Percentiles rank a stretch among this genome's conserved stretches.
phyloP scores from a whole-genome alignment of 768 basidiomycete species.

The Dentipellis sp. region DNA sequence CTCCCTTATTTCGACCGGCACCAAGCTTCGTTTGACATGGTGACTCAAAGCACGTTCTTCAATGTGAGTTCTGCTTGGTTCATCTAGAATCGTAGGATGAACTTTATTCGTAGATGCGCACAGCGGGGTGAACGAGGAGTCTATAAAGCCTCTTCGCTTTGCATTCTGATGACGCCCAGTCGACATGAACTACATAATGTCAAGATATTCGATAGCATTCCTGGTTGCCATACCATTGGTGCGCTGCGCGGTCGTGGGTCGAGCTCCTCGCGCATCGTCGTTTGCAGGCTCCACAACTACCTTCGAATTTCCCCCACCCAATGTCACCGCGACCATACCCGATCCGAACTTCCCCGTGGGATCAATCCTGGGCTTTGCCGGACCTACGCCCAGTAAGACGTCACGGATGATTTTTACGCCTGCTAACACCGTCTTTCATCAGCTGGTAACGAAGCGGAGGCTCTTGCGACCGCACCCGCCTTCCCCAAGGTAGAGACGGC shows the following conservation, averaged over 20 bases:
- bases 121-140: not conserved
- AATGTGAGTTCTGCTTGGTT: not conserved
- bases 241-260: not conserved
- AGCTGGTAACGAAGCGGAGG: conserved; percentile 19
- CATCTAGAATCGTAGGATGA: too few relatives aligned
- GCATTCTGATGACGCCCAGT: not conserved
- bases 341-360: conserved; percentile 31
- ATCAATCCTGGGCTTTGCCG: conserved; percentile 33
- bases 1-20: too few relatives aligned
- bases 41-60: not conserved
- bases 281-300: conserved; percentile 34
- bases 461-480: conserved; percentile 24
- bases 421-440: not conserved
- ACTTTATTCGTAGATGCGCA: too few relatives aligned
- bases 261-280: conserved; percentile 16
- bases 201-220: not conserved
- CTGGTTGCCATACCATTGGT: not conserved
- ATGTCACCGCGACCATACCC: conserved; percentile 23
- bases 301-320: conserved; percentile 31
- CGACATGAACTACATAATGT: too few relatives aligned
- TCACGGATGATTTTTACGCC: not conserved
- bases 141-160: not conserved
- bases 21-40: too few relatives aligned
- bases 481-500: conserved; percentile 25
- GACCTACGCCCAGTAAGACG: conserved; percentile 34